Conservation (phyloP, 176 grass and related monocot genomes). For the Pontederia crassipes region DNA sequence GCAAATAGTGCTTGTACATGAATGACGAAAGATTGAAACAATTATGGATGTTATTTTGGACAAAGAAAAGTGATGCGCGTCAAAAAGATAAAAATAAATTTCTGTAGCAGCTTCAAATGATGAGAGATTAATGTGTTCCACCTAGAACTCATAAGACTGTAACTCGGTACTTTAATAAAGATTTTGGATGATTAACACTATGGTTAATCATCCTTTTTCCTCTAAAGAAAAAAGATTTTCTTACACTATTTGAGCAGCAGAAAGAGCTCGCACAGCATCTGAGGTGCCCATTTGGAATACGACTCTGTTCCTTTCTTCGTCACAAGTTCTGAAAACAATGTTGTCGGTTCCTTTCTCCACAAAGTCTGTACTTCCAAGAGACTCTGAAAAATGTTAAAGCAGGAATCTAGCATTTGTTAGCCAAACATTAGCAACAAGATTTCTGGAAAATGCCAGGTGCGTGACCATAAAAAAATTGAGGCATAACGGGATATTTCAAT, state of each 20-base stretch:
- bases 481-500: too few relatives aligned
- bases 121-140: too few relatives aligned
- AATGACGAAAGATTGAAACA: too few relatives aligned
- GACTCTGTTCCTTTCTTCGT: constrained; percentile 61
- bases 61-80: too few relatives aligned
- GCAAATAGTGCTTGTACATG: too few relatives aligned
- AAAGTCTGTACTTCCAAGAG: constrained; percentile 84
- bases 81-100: too few relatives aligned
- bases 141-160: too few relatives aligned
- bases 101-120: too few relatives aligned
- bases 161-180: too few relatives aligned
- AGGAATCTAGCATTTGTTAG: constrained; percentile 20
- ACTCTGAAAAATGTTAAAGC: constrained; percentile 34
- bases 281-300: constrained; percentile 96
- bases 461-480: too few relatives aligned
- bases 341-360: constrained; percentile 74
- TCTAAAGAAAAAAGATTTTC: background rate
- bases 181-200: background rate
- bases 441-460: too few relatives aligned
- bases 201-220: background rate
- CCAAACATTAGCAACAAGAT: constrained; percentile 12
- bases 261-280: constrained; percentile 79
- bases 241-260: constrained; percentile 90
- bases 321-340: constrained; percentile 88
- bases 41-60: too few relatives aligned